phyloP scores from a whole-genome alignment of 177 flowering plant species.

The Vitis hybrid region DNA sequence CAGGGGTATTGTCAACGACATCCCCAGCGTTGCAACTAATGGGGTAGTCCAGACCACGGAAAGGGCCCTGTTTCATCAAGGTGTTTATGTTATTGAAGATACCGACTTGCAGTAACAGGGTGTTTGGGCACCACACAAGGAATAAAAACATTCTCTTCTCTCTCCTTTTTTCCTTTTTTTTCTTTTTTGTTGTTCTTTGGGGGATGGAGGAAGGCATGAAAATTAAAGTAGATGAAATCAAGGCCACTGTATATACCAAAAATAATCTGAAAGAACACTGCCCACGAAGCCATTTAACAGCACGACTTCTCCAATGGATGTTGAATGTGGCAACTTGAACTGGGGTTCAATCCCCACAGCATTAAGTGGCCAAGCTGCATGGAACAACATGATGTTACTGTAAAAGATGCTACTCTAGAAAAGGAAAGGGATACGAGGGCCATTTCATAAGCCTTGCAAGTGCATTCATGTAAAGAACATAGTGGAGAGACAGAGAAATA shows the following conservation, averaged over 20 bases:
- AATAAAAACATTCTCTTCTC: background rate
- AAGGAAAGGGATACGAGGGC: too few relatives aligned
- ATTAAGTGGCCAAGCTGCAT: constrained; percentile 64
- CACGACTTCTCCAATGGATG: constrained; percentile 40
- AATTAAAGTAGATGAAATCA: too few relatives aligned
- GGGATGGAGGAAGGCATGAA: too few relatives aligned
- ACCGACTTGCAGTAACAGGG: too few relatives aligned
- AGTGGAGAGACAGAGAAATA: too few relatives aligned
- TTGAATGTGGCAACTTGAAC: constrained; percentile 52
- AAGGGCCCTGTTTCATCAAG: constrained; percentile 46
- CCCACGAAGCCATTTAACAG: constrained; percentile 63
- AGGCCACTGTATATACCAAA: constrained; percentile 41
- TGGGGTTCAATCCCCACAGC: constrained; percentile 54
- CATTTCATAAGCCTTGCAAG: too few relatives aligned
- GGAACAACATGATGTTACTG: background rate
- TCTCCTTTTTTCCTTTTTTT: too few relatives aligned
- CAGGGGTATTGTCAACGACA: constrained; percentile 67
- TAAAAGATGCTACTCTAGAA: too few relatives aligned
- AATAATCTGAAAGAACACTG: constrained; percentile 61
- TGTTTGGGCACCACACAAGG: too few relatives aligned
- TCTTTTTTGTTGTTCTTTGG: too few relatives aligned
- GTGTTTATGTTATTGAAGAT: background rate
- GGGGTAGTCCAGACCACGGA: constrained; percentile 78
- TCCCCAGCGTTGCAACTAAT: constrained; percentile 62
- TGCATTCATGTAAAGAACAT: too few relatives aligned